Conservation (phyloP, 176 grass and related monocot species). For the Triticum dicoccoides region DNA sequence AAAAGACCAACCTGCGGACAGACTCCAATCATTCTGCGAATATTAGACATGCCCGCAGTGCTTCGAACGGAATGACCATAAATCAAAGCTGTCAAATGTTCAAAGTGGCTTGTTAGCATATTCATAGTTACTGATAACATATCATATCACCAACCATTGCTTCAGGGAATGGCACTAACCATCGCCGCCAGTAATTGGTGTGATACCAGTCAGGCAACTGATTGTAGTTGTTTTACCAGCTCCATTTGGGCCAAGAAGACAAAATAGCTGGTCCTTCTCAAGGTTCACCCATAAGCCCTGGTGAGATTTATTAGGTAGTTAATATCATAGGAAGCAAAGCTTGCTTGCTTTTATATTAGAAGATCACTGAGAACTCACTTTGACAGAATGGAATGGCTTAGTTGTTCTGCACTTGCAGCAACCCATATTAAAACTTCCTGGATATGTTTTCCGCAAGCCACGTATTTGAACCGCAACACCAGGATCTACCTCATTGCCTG, state of each 20-base stretch:
- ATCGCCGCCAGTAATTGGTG: slow-evolving; percentile 87
- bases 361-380: slow-evolving; percentile 46
- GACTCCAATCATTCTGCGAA: slow-evolving; percentile 94
- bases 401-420: slow-evolving; percentile 72
- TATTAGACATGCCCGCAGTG: slow-evolving; percentile 77
- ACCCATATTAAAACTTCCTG: slow-evolving; percentile 68
- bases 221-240: slow-evolving; percentile 97
- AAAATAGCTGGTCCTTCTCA: slow-evolving; percentile 90
- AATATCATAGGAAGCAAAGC: slow-evolving; percentile 10
- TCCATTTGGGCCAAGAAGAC: slow-evolving; percentile 94
- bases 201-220: slow-evolving; percentile 92
- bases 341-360: neutral
- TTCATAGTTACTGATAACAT: neutral
- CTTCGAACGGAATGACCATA: slow-evolving; percentile 85
- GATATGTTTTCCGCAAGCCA: slow-evolving; percentile 83
- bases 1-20: slow-evolving; percentile 73
- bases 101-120: slow-evolving; percentile 30
- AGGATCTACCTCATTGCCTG: slow-evolving; percentile 59
- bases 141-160: neutral
- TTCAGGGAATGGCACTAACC: slow-evolving; percentile 44
- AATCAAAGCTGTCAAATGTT: slow-evolving; percentile 64
- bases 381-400: slow-evolving; percentile 90
- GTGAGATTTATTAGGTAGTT: slow-evolving; percentile 7
- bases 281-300: slow-evolving; percentile 97
- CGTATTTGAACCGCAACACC: slow-evolving; percentile 77